Base-by-base conservation (phyloP, 306 rosid species). In the Ziziphus jujuba region DNA sequence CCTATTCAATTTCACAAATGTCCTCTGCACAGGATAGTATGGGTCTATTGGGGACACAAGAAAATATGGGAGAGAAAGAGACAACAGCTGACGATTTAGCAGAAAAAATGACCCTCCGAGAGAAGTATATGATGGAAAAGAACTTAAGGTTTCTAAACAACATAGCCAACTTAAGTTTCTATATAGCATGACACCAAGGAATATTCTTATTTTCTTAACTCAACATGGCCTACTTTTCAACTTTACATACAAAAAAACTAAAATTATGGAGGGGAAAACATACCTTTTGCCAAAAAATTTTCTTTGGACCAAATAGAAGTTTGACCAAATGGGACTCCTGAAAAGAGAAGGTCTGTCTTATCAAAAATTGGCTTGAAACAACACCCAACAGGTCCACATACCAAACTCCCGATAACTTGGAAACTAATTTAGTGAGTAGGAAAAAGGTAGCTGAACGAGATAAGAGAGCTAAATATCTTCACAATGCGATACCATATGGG, bases 291-390 rank as follows among this genome's bases (percentile, higher is more conserved):
- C 55, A 77, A 84, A 79, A 81, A 73, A 90, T 87, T 87, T 84
- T 83, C 83, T 81, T 92, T 81, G 81, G 97, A 87, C 70, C 96
- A 84, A 77, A 65, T 80, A 86, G n/a, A 67, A 73, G 85, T 65
- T 78, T 83, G 98, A 87, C 85, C 87, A 86, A 81, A 83, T 76
- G 97, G 87, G 81, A 80, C 33, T 88, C 98, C 97, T 89, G 98
- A 92, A 87, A 92, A 74, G 75, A 84, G 84, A 87, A 84, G 73
- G 77, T 70, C 71, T 79, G 38, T 79, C 72, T 72, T 71, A 85
- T 85, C 82, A 92, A 76, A 79, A 72, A 36, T 81, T 71, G 68
- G 75, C 73, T 60, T 49, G 69, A 10, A 38, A 40, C 45, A 7
- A 28, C 33, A 65, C 62, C 66, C 33, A 66, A 74, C 57, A 67